Evolutionary conservation across 2,329 filamentous ascomycete genomes (phyloP).

Genomic region (Myotisia sp.): DNA sequence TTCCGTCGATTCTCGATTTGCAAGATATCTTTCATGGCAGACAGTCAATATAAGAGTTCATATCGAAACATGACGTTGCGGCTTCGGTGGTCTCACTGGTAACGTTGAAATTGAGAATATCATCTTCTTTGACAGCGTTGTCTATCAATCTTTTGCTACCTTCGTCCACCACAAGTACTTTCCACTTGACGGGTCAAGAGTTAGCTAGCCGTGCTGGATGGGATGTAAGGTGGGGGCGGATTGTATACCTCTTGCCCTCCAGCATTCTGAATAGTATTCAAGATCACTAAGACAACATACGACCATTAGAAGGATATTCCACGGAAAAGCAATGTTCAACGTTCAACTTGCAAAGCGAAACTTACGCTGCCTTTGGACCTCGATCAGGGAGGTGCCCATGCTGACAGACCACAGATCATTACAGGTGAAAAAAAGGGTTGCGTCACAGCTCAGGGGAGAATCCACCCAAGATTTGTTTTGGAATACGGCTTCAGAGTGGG

Average conservation of each 20-base stretch:
- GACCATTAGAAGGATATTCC: background rate
- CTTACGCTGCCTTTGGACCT: constrained; percentile 66
- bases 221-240: too few relatives aligned
- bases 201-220: too few relatives aligned
- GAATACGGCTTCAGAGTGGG: too few relatives aligned
- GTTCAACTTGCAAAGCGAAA: background rate
- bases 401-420: too few relatives aligned
- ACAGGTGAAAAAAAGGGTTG: too few relatives aligned
- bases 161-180: constrained; percentile 83
- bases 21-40: constrained; percentile 61
- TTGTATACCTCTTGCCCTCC: constrained; percentile 61
- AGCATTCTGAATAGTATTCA: constrained; percentile 60
- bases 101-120: constrained; percentile 91
- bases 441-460: too few relatives aligned
- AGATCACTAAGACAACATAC: constrained; percentile 42
- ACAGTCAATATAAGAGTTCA: background rate
- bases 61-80: constrained; percentile 1
- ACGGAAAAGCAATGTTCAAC: background rate
- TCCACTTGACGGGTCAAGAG: constrained; percentile 70
- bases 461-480: too few relatives aligned
- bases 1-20: constrained; percentile 76
- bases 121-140: constrained; percentile 86
- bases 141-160: constrained; percentile 72
- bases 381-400: constrained; percentile 75
- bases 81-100: constrained; percentile 52